Base-by-base conservation (phyloP, 108 stramenopile species). In the Phaeodactylum tricornutum region DNA sequence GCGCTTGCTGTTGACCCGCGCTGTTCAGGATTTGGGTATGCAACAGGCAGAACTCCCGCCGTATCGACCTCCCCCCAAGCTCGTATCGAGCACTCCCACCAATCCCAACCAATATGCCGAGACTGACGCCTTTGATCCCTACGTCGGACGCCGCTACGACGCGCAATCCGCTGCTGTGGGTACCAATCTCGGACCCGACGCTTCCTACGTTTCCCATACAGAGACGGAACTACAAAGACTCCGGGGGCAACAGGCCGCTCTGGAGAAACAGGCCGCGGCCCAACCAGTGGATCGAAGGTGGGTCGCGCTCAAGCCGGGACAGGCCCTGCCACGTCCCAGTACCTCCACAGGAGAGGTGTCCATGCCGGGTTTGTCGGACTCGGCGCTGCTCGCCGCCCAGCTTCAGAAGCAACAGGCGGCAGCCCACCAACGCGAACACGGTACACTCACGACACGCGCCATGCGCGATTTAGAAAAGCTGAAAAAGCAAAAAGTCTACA, bases 391-490 rank as follows among this genome's bases (percentile, higher is more conserved):
- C 21, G 79, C 79, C 11, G 58, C 59, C 14, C 59, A 64, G 30
- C 47, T 69, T 49, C 42, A 69, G 42, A 40, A 49, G 36, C 62
- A 60, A 43, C 38, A 81, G 65, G 41, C 42, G 59, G 67, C 43
- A 50, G 25, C 58, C 51, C 45, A 61, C 59, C 47, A 64, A 69
- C 50, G 72, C 52, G 65, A 87, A 64, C 59, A 82, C 61, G 64
- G 73, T 6, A 80, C 82, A 14, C 83, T 89, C 32, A 80, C 80
- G 7, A 89, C 87, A 49, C 82, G 80, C 56, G 80, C 83, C 16
- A 89, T 89, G 87, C 69, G 87, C 25, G 83, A 89, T 45, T 64
- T 84, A 51, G 76, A 78, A 56, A 56, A 47, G 52, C 63, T 89
- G 59, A 77, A 80, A 41, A 80, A 75, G 41, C 50, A 67, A 12